A percentile compares a stretch with the other conserved stretches of the same genome.
phyloP scores from a whole-genome alignment of 176 grass and related monocot genomes.

The Avena insularis region DNA sequence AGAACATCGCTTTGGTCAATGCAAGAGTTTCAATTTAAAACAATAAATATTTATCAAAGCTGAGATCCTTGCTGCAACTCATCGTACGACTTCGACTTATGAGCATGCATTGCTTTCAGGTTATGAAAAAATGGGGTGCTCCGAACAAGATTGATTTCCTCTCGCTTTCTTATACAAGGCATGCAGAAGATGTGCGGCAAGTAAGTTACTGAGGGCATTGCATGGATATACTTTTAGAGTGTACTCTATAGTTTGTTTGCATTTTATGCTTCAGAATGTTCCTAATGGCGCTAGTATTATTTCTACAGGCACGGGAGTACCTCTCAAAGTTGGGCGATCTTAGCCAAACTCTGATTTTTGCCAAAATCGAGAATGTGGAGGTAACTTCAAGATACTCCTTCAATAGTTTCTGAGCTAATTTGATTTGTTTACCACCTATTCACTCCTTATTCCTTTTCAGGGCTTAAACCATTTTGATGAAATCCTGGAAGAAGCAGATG shows the following conservation, averaged over 20 bases:
- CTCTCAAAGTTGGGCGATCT: conserved; percentile 92
- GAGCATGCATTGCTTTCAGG: conserved; percentile 53
- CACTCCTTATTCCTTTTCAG: conserved; percentile 52
- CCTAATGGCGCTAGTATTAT: background rate
- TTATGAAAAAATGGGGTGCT: conserved; percentile 92
- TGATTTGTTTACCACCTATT: conserved; percentile 15
- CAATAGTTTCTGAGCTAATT: conserved; percentile 2
- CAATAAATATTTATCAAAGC: background rate
- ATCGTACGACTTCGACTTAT: background rate
- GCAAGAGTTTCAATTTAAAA: background rate
- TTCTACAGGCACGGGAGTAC: conserved; percentile 73
- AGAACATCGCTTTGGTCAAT: background rate
- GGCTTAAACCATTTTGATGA: conserved; percentile 98
- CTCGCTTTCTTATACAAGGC: conserved; percentile 95
- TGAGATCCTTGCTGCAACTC: background rate
- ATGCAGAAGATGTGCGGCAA: conserved; percentile 91
- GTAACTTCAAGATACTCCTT: conserved; percentile 50
- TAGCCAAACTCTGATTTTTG: conserved; percentile 95
- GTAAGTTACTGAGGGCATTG: conserved; percentile 44
- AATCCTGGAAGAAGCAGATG: conserved; percentile 90
- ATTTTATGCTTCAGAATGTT: conserved; percentile 12
- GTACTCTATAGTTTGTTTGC: background rate
- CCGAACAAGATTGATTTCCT: conserved; percentile 98
- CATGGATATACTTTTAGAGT: conserved; percentile 32
- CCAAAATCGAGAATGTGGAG: conserved; percentile 99